Evolutionary conservation across 345 rosid species (phyloP).

Genomic region (Melaleuca alternifolia): DNA sequence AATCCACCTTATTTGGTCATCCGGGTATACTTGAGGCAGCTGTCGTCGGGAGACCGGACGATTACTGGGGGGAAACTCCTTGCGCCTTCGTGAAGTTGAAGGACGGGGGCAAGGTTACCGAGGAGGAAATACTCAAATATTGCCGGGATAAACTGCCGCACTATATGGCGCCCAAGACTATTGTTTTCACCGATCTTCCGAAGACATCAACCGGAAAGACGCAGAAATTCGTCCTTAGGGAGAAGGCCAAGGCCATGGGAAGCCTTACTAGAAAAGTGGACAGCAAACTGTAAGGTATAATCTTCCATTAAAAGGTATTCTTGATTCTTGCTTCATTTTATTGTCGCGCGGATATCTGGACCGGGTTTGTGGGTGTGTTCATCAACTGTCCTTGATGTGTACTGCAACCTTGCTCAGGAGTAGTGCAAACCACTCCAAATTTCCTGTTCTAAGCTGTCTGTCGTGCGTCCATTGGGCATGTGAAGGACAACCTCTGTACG

Average conservation of each 20-base stretch:
- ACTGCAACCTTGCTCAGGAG: background rate
- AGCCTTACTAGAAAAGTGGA: constrained; percentile 37
- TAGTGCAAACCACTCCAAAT: background rate
- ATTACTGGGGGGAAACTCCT: constrained; percentile 72
- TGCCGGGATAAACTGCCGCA: constrained; percentile 46
- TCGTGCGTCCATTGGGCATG: background rate
- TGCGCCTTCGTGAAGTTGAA: constrained; percentile 48
- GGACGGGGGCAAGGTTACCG: constrained; percentile 25
- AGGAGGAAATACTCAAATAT: constrained; percentile 40
- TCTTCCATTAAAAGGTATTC: background rate
- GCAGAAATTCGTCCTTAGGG: constrained; percentile 48
- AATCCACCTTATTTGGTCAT: constrained; percentile 50
- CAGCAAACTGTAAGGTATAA: constrained; percentile 40
- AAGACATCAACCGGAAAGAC: constrained; percentile 74
- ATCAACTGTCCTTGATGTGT: background rate
- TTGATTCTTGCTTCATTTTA: background rate
- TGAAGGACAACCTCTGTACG: background rate
- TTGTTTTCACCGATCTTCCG: constrained; percentile 60
- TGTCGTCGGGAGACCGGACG: constrained; percentile 65
- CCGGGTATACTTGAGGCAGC: constrained; percentile 69
- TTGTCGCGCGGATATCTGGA: background rate
- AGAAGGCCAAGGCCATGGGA: constrained; percentile 55
- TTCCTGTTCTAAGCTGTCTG: background rate
- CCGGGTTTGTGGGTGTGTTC: background rate
- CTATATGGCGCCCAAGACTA: constrained; percentile 59